Conservation (phyloP, 371 early-diverging fungal genomes). For the Neoconidiobolus thromboides region DNA sequence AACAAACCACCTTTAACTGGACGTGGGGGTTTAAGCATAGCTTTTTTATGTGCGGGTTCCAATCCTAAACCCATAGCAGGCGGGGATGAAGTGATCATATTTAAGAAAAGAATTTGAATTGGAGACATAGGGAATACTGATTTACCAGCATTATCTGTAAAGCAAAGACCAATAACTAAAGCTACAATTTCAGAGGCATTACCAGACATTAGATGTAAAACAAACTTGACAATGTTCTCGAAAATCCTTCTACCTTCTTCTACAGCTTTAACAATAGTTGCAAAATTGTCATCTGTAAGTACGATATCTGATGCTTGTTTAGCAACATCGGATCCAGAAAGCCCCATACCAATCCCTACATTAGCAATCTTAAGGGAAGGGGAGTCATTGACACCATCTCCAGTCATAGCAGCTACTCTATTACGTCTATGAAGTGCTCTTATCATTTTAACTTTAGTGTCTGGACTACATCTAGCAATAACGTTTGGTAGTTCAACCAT, state of each 20-base stretch:
- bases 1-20: constrained; percentile 40
- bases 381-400: constrained; percentile 86
- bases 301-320: constrained; percentile 85
- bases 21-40: constrained; percentile 73
- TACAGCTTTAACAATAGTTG: constrained; percentile 66
- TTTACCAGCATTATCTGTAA: constrained; percentile 29
- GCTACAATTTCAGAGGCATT: constrained; percentile 29
- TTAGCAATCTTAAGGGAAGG: constrained; percentile 79
- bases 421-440: constrained; percentile 73
- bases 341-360: constrained; percentile 86
- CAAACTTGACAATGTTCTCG: constrained; percentile 82
- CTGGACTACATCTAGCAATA: constrained; percentile 83
- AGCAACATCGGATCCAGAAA: constrained; percentile 76
- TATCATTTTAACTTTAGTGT: constrained; percentile 94
- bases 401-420: constrained; percentile 56
- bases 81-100: constrained; percentile 57
- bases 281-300: constrained; percentile 70
- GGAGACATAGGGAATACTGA: constrained; percentile 60
- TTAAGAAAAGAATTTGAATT: constrained; percentile 74
- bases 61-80: constrained; percentile 69
- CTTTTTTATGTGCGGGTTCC: constrained; percentile 56
- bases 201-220: constrained; percentile 49
- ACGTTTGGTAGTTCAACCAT: constrained; percentile 68
- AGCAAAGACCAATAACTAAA: constrained; percentile 44
- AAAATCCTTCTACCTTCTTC: constrained; percentile 71